Base-by-base conservation (phyloP, 305 asterid genomes). In the Ajuga reptans region DNA sequence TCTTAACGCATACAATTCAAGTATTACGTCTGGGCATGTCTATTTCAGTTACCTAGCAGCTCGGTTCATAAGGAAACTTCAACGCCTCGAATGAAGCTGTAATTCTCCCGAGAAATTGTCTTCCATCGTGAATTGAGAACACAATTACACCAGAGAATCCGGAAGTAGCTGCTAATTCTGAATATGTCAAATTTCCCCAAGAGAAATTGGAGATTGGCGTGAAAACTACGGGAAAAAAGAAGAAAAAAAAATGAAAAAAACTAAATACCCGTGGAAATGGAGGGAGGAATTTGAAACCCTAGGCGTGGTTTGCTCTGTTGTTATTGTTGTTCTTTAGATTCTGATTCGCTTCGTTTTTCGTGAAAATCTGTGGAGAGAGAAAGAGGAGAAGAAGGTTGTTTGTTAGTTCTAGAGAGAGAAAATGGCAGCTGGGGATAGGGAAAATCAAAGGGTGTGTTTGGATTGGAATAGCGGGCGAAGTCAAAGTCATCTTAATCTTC, bases 231-330 rank as follows among this genome's bases (percentile, higher is more conserved):
- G 81, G 67, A 46, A 66, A 18, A 37, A 68, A 7, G 11, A 9
- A 21, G 27, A 2, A 21, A 21, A 21, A 21, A n/a, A 21, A 21
- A 21, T 1, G 27, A 21, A 21, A 68, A 18, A 29, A 34, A 66
- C 16, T 58, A 24, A 51, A 36, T 29, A 52, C 16, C 50, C 39
- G 55, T 42, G 31, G 63, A 64, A 5, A 14, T 54, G 78, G 69
- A 71, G 74, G 79, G 76, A 66, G 67, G 71, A 62, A 21, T 47
- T 60, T 47, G 76, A 65, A 82, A 74, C 79, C 82, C 81, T 77
- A 77, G 73, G 69, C 49, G 46, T 31, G 17, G 71, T 45, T 49
- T 49, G 24, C 9, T 45, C 68, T 9, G 65, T 21, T 41, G 34
- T 9, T 34, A 54, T 17, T 15, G 47, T 39, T 43, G 58, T 21